Evolutionary conservation across 2,329 filamentous ascomycete genomes (phyloP).

Genomic region (Aspergillus chevalieri): DNA sequence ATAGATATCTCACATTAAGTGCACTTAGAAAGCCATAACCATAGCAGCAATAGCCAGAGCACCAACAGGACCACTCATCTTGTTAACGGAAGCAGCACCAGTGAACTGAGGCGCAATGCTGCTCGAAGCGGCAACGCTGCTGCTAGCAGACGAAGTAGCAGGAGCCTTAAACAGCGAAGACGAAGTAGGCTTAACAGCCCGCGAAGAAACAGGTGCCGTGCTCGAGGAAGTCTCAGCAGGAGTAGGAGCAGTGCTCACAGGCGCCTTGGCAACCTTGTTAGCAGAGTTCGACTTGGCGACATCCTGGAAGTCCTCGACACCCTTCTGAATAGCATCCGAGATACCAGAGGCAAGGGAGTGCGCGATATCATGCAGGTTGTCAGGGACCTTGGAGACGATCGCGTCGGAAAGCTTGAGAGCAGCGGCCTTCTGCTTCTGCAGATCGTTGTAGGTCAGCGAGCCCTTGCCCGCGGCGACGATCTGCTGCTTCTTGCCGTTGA

Average conservation of each 20-base stretch:
- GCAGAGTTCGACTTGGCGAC: constrained; percentile 5
- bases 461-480: constrained; percentile 20
- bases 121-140: not conserved
- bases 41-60: constrained; percentile 11
- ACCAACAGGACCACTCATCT: constrained; percentile 9
- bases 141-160: not conserved
- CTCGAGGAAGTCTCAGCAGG: not conserved
- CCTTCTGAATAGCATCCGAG: constrained; percentile 26
- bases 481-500: constrained; percentile 22
- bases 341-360: constrained; percentile 22
- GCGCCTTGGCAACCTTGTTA: constrained; percentile 1
- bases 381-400: constrained; percentile 27
- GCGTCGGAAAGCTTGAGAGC: constrained; percentile 20
- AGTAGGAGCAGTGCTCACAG: not conserved
- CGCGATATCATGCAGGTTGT: constrained; percentile 17
- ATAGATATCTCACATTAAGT: not conserved
- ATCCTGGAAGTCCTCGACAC: constrained; percentile 21
- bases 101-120: constrained; percentile 6
- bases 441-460: constrained; percentile 13
- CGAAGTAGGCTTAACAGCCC: constrained; percentile 1
- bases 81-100: constrained; percentile 10
- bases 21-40: constrained; percentile 12
- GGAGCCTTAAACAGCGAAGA: not conserved
- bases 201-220: constrained; percentile 1
- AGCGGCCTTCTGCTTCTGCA: constrained; percentile 22